Conservation (phyloP, 352 stramenopile species). For the Aphanomyces astaci region DNA sequence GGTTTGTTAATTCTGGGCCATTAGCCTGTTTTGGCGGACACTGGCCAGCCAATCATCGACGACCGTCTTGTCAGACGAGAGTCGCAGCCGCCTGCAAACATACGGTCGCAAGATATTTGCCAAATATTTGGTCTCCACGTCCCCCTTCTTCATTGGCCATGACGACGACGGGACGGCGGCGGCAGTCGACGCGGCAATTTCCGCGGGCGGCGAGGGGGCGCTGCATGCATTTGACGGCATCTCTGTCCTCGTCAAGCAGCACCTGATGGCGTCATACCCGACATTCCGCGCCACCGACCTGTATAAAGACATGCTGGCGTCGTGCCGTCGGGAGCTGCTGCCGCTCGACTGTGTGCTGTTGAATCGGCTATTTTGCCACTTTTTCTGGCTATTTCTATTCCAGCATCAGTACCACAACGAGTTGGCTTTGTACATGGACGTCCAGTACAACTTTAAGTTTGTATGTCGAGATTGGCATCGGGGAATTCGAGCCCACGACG, state of each 20-base stretch:
- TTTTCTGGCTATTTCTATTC: conserved; percentile 86
- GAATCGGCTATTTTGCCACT: conserved; percentile 82
- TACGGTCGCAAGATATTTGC: conserved; percentile 83
- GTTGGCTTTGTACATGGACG: conserved; percentile 75
- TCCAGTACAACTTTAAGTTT: conserved; percentile 84
- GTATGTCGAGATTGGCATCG: no score
- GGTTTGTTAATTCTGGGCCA: background rate
- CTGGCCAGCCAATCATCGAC: background rate
- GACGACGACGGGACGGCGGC: conserved; percentile 51
- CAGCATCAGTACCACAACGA: conserved; percentile 83
- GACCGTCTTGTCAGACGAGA: conserved; percentile 43
- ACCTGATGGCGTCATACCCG: conserved; percentile 72
- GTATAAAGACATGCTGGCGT: conserved; percentile 72
- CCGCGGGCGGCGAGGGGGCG: conserved; percentile 65
- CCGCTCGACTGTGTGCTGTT: conserved; percentile 78
- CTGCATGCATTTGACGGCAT: conserved; percentile 73
- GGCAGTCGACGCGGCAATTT: conserved; percentile 67
- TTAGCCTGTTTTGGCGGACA: conserved; percentile 14
- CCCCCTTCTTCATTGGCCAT: conserved; percentile 70
- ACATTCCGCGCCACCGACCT: conserved; percentile 74
- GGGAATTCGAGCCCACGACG: no score
- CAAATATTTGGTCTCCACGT: conserved; percentile 71
- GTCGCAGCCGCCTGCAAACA: conserved; percentile 71
- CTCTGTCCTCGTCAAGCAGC: conserved; percentile 65
- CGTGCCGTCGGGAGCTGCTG: conserved; percentile 71